Percentiles rank a stretch among this genome's conserved stretches.
These are phyloP conservation scores for Clavulina sp. DNA, from an alignment of 768 basidiomycete species.

Conservation along the genomic window DNA sequence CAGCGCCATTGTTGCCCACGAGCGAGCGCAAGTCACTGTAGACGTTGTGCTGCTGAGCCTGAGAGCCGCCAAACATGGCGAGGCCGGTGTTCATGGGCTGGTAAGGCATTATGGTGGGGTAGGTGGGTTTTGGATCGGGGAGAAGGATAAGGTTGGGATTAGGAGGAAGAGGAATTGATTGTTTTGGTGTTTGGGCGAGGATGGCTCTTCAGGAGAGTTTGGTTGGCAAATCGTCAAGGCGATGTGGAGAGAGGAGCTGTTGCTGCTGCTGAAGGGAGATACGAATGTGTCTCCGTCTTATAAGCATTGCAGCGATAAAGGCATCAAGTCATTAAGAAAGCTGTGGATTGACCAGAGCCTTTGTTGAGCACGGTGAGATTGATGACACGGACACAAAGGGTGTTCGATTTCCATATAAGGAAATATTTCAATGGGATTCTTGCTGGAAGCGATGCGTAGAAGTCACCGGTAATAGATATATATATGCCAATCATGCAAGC, in stretches of 20 bases:
- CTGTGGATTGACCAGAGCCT: too few species aligned
- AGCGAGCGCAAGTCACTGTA: background rate
- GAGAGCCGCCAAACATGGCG: background rate
- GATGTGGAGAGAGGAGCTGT: background rate
- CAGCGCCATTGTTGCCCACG: background rate
- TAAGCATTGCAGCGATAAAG: too few species aligned
- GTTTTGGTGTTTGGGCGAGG: background rate
- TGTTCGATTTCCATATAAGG: too few species aligned
- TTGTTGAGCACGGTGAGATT: too few species aligned
- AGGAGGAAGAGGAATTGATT: background rate
- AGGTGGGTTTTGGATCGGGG: background rate
- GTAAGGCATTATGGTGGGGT: background rate
- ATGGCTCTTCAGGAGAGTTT: background rate
- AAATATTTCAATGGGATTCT: too few species aligned
- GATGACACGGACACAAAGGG: too few species aligned
- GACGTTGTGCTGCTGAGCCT: background rate
- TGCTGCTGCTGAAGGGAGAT: background rate
- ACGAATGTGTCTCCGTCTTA: background rate
- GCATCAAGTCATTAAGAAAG: too few species aligned
- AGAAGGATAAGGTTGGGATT: background rate
- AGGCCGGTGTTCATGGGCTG: background rate
- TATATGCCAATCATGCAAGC: too few species aligned
- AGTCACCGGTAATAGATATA: too few species aligned
- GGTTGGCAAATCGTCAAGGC: background rate
- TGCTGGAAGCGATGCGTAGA: too few species aligned